Percentiles rank a stretch among this genome's conserved stretches.
Conservation (phyloP, 805 yeast species). For the Candida ovalis region DNA sequence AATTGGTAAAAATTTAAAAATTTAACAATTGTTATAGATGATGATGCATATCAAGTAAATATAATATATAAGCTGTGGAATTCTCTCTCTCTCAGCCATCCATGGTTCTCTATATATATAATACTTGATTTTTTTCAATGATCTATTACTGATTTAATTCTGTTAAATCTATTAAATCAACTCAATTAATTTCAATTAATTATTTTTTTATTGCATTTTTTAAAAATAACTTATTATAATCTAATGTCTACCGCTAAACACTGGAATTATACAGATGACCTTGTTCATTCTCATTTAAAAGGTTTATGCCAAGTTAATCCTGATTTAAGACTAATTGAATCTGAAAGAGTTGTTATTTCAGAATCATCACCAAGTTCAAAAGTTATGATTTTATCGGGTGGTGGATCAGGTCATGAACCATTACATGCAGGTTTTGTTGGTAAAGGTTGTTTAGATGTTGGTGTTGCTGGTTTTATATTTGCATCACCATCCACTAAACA, state of each 20-base stretch:
- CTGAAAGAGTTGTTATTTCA: conserved; percentile 53
- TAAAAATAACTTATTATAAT: too few relatives aligned
- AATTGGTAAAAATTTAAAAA: not conserved
- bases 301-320: conserved; percentile 58
- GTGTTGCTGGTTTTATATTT: conserved; percentile 87
- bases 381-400: conserved; percentile 79
- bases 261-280: conserved; percentile 47
- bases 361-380: conserved; percentile 38
- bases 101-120: not conserved
- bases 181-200: not conserved
- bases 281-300: conserved; percentile 45
- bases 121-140: too few relatives aligned
- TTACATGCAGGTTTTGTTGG: conserved; percentile 92
- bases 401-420: conserved; percentile 97
- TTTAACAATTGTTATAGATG: too few relatives aligned
- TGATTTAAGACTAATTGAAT: conserved; percentile 45
- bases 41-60: too few relatives aligned
- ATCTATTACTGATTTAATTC: not conserved
- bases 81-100: too few relatives aligned
- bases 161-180: not conserved
- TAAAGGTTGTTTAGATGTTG: conserved; percentile 74
- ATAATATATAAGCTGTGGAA: too few relatives aligned
- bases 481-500: conserved; percentile 90
- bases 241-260: conserved; percentile 32
- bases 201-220: too few relatives aligned